Conservation (phyloP, 768 basidiomycete species). For the Mycena sanguinolenta region DNA sequence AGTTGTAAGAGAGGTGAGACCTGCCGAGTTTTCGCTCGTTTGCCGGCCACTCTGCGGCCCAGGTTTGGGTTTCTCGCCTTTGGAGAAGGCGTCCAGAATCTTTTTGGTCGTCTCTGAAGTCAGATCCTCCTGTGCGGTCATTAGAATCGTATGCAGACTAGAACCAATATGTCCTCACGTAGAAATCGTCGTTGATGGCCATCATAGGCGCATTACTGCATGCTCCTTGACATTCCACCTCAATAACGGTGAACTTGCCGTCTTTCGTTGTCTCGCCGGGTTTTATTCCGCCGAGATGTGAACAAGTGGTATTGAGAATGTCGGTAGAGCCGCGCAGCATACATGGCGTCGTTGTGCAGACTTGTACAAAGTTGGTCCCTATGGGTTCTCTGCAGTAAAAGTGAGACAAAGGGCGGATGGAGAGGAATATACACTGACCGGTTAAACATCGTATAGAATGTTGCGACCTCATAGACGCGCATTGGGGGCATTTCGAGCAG, state of each 20-base stretch:
- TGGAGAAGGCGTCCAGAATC: slow-evolving; percentile 82
- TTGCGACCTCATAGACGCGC: slow-evolving; percentile 99
- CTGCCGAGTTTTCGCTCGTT: slow-evolving; percentile 95
- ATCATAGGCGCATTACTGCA: slow-evolving; percentile 99
- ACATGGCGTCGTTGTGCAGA: slow-evolving; percentile 99
- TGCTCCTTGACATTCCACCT: slow-evolving; percentile 98
- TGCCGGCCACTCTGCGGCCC: slow-evolving; percentile 91
- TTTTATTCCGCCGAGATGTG: slow-evolving; percentile 85
- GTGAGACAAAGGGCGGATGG: background rate
- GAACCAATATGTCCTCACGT: slow-evolving; percentile 64
- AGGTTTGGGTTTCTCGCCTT: slow-evolving; percentile 90
- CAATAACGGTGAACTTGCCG: slow-evolving; percentile 96
- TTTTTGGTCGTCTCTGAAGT: slow-evolving; percentile 83
- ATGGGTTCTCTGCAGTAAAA: slow-evolving; percentile 82
- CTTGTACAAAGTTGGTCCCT: slow-evolving; percentile 94
- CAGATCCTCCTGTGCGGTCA: slow-evolving; percentile 78
- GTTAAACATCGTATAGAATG: slow-evolving; percentile 99
- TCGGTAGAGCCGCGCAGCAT: slow-evolving; percentile 94
- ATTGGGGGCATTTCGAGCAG: slow-evolving; percentile 95
- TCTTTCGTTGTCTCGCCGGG: slow-evolving; percentile 95
- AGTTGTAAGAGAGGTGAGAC: slow-evolving; percentile 81
- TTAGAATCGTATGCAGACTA: slow-evolving; percentile 27
- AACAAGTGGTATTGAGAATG: slow-evolving; percentile 87
- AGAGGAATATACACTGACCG: slow-evolving; percentile 63
- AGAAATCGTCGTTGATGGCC: slow-evolving; percentile 96